Evolutionary conservation across 805 yeast genomes (phyloP), one percentile per base, ranked within the genome.

Genomic region (Candida nanaspora): DNA sequence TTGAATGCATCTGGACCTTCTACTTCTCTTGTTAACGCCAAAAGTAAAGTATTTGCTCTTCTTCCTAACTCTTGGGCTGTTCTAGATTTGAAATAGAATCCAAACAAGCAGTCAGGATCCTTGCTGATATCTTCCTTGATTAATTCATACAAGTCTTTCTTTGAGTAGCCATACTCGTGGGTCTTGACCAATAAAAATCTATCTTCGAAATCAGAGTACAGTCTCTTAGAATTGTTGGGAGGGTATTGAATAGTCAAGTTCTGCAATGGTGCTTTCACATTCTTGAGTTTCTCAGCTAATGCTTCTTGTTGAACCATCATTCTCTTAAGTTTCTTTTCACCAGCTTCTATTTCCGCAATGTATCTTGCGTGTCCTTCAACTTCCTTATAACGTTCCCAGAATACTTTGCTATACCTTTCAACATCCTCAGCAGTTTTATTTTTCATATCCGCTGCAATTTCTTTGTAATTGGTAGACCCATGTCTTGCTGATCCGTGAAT

Each of bases 151-250:
- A 84, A 62, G 40, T 74, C 70, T 20, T 77, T 80, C 35, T 75
- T 65, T 51, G 74, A 66, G 21, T 84, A 57, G 0, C 95, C 95
- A 48, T 74, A 69, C 49, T 80, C 80, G 56, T 80, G 69, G 1
- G 81, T 82, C 41, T 76, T 72, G 23, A 72, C 50, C 38, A 85
- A 54, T 21, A 85, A 63, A 49, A 79, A 85, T 40, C 86, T 68
- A 53, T 85, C 95, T 53, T 85, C 94, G 0, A 71, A 57, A 26
- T 76, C 74, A 8, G 85, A 77, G 51, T 82, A 85, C 8, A 82
- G 70, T 49, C 88, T 65, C 52, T 84, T 82, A 11, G 93, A 82
- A 55, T 82, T 84, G 54, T 83, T 84, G n/a, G 89, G 89, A 0
- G 93, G 91, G 45, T 82, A 85, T 41, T 76, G 82, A 20, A 85